Evolutionary conservation across 768 basidiomycete genomes (phyloP).

Genomic region (Cubamyces lactineus): DNA sequence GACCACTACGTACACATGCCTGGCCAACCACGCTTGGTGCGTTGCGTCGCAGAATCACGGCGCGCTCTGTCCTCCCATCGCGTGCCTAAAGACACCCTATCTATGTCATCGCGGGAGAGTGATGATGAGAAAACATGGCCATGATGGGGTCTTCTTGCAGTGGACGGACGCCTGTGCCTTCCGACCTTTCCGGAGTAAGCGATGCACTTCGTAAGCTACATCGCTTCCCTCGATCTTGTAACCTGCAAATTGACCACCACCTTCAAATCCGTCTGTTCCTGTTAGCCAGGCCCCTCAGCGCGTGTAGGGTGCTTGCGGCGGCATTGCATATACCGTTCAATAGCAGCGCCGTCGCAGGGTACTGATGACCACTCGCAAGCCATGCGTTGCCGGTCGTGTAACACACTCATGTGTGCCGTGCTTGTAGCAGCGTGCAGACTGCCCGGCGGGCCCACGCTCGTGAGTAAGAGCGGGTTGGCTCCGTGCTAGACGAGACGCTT

Average conservation of each 20-base stretch:
- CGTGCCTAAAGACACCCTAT: neutral
- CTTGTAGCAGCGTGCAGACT: too few species aligned
- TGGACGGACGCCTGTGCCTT: neutral
- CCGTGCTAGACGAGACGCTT: too few species aligned
- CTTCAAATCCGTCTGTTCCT: neutral
- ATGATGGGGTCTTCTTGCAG: neutral
- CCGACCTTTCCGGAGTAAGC: constrained; percentile 14
- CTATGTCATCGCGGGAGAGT: constrained; percentile 16
- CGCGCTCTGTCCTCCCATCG: neutral
- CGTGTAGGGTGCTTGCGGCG: neutral
- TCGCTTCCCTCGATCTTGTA: neutral
- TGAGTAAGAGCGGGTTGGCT: too few species aligned
- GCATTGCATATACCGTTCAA: neutral
- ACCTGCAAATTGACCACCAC: neutral
- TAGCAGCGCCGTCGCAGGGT: neutral
- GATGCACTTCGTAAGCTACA: constrained; percentile 4
- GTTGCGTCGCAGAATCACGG: neutral
- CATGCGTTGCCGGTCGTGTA: neutral
- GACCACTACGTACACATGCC: too few species aligned
- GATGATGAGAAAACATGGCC: constrained; percentile 10
- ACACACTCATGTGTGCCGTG: too few species aligned
- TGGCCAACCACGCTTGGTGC: too few species aligned
- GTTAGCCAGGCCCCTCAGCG: neutral
- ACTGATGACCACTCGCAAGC: neutral
- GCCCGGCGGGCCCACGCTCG: too few species aligned